Evolutionary conservation across 2,329 filamentous ascomycete species (phyloP).

Genomic region (Hypoxylon sp.): DNA sequence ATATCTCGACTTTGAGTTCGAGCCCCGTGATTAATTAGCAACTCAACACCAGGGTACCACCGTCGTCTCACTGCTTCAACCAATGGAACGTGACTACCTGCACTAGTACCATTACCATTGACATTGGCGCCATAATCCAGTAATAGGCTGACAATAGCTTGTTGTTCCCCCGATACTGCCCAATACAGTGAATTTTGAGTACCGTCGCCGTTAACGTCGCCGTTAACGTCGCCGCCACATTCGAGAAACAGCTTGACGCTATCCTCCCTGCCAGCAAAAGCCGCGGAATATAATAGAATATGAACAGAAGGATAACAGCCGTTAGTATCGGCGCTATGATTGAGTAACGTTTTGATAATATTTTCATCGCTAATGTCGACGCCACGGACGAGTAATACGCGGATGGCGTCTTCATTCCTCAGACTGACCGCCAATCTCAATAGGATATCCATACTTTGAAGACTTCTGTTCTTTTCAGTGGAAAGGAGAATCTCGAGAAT

Average conservation of each 20-base stretch:
- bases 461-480: too few relatives aligned
- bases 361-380: background rate
- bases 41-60: too few relatives aligned
- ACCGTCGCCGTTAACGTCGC: too few relatives aligned
- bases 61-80: too few relatives aligned
- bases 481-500: background rate
- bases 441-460: too few relatives aligned
- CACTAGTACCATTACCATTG: background rate
- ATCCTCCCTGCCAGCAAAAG: too few relatives aligned
- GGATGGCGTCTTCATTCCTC: background rate
- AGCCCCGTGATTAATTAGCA: background rate
- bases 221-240: too few relatives aligned
- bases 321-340: background rate
- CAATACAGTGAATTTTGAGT: background rate
- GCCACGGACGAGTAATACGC: background rate
- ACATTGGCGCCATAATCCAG: background rate
- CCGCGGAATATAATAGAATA: too few relatives aligned
- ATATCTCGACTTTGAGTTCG: background rate
- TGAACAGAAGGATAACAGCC: too few relatives aligned
- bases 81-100: background rate
- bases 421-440: background rate
- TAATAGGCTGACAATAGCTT: slow-evolving; percentile 9
- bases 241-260: too few relatives aligned
- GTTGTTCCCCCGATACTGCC: background rate
- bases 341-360: slow-evolving; percentile 36